Evolutionary conservation across 1,284 basidiomycete genomes (phyloP), one percentile per base, ranked within the genome.

Genomic region (Leccinum brunneo-olivaceum): DNA sequence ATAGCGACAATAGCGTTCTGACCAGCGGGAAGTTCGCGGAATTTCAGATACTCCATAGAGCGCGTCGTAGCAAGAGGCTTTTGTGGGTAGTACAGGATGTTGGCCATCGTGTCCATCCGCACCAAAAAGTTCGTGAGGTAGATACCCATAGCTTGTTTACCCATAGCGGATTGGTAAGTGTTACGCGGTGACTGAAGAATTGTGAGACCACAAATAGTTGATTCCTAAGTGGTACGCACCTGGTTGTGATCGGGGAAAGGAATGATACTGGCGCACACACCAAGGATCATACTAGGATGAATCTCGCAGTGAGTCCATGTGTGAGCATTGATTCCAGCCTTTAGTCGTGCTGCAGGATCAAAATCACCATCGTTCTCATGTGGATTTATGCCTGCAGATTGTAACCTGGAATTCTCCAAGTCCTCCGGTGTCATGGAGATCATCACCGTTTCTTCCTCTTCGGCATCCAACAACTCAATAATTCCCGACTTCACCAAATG

Each of bases 201-300:
- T 29, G 41, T 39, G 20, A 53, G 58, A 47, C 57, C 12, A 23
- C 24, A 48, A 39, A 43, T 24, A 44, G 12, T 28, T 32, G 18
- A 36, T n/a, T 41, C 34, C 3, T 12, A 44, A 16, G 41, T 5
- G 37, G 29, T 24, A 66, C 80, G 50, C 59, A 90, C 90, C 74
- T 94, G 95, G 61, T 99, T 99, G 68, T 98, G 96, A 67, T 99
- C 95, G 14, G 95, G 95, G 85, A 98, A 98, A 5, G 95, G 95
- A 65, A 99, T 95, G 63, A 98, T 98, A 67, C 89, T 92, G 6
- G 95, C 95, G 64, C 95, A 98, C 47, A 98, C 93, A 52, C 95
- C 95, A 40, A 98, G 74, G 53, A 98, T 98, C 96, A 98, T 98
- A 57, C 90, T 91, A 1, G 95, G 95, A 65, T 99, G 96, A 60